Conservation (phyloP, 2,329 filamentous ascomycete genomes). For the Xylaria sp. region DNA sequence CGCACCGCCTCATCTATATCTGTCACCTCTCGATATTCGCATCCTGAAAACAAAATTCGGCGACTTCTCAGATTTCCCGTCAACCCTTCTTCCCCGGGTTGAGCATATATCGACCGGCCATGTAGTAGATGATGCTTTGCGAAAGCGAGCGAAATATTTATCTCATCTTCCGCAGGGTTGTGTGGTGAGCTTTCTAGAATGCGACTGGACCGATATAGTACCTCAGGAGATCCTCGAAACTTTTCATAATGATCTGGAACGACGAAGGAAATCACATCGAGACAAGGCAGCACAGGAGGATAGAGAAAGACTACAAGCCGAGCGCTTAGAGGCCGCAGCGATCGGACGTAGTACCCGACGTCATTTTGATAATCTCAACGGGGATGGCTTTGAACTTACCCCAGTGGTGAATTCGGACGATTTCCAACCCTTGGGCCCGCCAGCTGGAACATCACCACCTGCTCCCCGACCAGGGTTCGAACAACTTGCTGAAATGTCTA, state of each 20-base stretch:
- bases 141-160: slow-evolving; percentile 87
- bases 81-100: slow-evolving; percentile 85
- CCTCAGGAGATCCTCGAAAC: slow-evolving; percentile 76
- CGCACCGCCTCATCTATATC: slow-evolving; percentile 85
- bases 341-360: slow-evolving; percentile 65
- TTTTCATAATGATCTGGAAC: slow-evolving; percentile 81
- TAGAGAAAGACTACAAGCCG: slow-evolving; percentile 82
- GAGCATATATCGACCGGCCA: slow-evolving; percentile 91
- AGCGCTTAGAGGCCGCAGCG: slow-evolving; percentile 79
- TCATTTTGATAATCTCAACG: slow-evolving; percentile 52
- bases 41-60: slow-evolving; percentile 92
- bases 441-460: slow-evolving; percentile 64
- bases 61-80: slow-evolving; percentile 82
- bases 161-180: slow-evolving; percentile 90
- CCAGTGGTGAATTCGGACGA: slow-evolving; percentile 66
- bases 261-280: slow-evolving; percentile 77
- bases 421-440: slow-evolving; percentile 70
- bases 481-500: slow-evolving; percentile 80
- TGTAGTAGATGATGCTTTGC: slow-evolving; percentile 84
- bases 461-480: slow-evolving; percentile 71
- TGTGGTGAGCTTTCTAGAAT: slow-evolving; percentile 90
- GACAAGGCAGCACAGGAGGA: slow-evolving; percentile 91
- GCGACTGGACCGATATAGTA: slow-evolving; percentile 94
- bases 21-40: slow-evolving; percentile 90
- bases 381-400: slow-evolving; percentile 55